Evolutionary conservation across 805 yeast genomes (phyloP).

Genomic region (Metschnikowia cubensis): DNA sequence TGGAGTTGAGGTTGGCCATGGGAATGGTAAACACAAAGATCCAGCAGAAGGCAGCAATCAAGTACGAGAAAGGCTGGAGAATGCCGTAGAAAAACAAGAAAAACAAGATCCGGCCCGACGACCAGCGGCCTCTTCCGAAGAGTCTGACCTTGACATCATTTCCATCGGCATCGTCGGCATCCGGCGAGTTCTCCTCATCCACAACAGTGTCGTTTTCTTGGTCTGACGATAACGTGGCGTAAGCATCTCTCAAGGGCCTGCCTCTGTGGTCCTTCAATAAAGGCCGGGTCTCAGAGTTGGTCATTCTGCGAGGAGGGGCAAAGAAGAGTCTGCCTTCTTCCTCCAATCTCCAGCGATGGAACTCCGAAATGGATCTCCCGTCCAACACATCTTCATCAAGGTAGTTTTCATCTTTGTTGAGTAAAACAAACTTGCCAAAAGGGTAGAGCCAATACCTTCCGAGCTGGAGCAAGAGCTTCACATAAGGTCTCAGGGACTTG

Average conservation of each 20-base stretch:
- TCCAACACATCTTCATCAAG: slow-evolving; percentile 82
- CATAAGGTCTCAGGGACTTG: slow-evolving; percentile 58
- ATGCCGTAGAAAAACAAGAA: slow-evolving; percentile 65
- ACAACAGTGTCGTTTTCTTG: slow-evolving; percentile 15
- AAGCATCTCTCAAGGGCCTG: slow-evolving; percentile 36
- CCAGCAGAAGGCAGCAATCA: slow-evolving; percentile 68
- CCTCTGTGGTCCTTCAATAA: slow-evolving; percentile 42
- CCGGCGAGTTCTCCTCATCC: slow-evolving; percentile 16
- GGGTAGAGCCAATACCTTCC: slow-evolving; percentile 78
- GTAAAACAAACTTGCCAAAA: slow-evolving; percentile 83
- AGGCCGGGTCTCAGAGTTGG: slow-evolving; percentile 34
- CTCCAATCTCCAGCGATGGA: slow-evolving; percentile 79
- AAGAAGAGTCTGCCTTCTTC: slow-evolving; percentile 78
- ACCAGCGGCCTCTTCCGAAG: slow-evolving; percentile 94
- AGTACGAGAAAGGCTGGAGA: slow-evolving; percentile 60
- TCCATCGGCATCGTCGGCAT: slow-evolving; percentile 15
- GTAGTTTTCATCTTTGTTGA: slow-evolving; percentile 75
- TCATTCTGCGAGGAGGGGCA: slow-evolving; percentile 54
- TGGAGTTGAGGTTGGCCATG: slow-evolving; percentile 75
- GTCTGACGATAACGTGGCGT: slow-evolving; percentile 26
- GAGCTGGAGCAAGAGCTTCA: slow-evolving; percentile 53
- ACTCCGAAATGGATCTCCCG: slow-evolving; percentile 81
- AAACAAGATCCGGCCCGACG: slow-evolving; percentile 72
- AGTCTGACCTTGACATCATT: slow-evolving; percentile 48
- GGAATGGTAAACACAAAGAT: slow-evolving; percentile 85